Evolutionary conservation across 1,139 yeast species (phyloP).

Genomic region (Pichia kudriavzevii): DNA sequence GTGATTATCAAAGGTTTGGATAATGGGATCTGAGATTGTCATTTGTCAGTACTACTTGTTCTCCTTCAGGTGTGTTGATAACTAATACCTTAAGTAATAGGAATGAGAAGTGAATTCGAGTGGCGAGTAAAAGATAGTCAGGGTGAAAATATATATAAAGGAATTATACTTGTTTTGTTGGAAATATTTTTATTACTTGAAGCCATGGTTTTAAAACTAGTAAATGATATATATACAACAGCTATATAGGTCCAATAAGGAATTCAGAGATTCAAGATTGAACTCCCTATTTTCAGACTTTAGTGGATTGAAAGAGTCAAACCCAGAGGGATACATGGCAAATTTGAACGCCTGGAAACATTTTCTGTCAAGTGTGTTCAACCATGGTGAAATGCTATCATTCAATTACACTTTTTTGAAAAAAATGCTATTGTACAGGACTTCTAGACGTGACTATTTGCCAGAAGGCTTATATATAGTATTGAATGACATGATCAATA

Average conservation of each 20-base stretch:
- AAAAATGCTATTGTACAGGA: slow-evolving; percentile 11
- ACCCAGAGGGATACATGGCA: slow-evolving; percentile 66
- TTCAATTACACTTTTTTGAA: slow-evolving; percentile 17
- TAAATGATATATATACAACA: slow-evolving; percentile 1
- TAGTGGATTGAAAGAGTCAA: slow-evolving; percentile 39
- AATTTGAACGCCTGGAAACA: slow-evolving; percentile 59
- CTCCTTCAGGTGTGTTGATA: too few species aligned
- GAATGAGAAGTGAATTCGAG: neutral
- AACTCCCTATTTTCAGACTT: slow-evolving; percentile 64
- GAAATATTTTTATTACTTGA: too few species aligned
- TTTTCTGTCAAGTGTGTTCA: slow-evolving; percentile 26
- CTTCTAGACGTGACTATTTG: slow-evolving; percentile 11
- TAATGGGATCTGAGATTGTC: slow-evolving; percentile 19
- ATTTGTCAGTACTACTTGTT: too few species aligned
- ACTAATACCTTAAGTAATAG: too few species aligned
- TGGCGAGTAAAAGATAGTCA: neutral
- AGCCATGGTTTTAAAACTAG: too few species aligned
- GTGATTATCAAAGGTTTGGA: slow-evolving; percentile 17
- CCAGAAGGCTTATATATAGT: slow-evolving; percentile 26
- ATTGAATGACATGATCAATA: slow-evolving; percentile 14
- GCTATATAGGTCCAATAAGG: slow-evolving; percentile 6
- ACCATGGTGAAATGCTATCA: slow-evolving; percentile 15
- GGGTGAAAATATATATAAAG: too few species aligned
- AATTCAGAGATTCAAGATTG: slow-evolving; percentile 33
- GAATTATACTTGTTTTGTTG: too few species aligned